Base-by-base conservation (phyloP, 495 filamentous ascomycete genomes). In the Hypoxylon rickii region DNA sequence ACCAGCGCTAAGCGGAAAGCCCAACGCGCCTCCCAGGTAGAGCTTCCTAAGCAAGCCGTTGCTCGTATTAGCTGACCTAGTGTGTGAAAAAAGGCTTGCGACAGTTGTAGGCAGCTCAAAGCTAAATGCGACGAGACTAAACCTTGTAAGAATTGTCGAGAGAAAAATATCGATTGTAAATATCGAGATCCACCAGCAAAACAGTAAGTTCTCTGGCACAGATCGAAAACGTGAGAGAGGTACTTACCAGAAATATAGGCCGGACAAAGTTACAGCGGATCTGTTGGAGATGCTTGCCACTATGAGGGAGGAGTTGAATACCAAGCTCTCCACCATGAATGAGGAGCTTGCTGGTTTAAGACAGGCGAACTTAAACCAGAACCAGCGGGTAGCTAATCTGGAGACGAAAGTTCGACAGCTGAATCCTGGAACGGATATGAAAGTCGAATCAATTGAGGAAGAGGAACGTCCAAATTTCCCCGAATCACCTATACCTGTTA, bases 81-180 rank as follows among this genome's bases (percentile, higher is more conserved):
- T 26, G 39, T 31, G 40, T 48, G 26, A 51, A 7, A 31, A n/a
- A 67, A 87, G 79, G 86, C 86, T 22, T 89, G 86, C 68, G 84
- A 89, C 56, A 79, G 78, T 62, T 89, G 86, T 70, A 77, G 86
- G 41, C 72, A 78, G 44, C 75, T 86, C n/a, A 89, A 89, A 66
- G 84, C 85, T 20, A 88, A 87, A 69, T 89, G 86, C 65, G 84
- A 87, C 51, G 86, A 89, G 73, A 74, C 75, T 44, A 85, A 79
- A 67, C 85, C 80, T 2, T 83, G 80, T 59, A 77, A 76, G 33
- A 81, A 75, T 34, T 83, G 80, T 54, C 74, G 74, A 42, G 80
- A 83, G 51, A 83, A 83, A 56, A 76, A 74, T 36, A 68, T 82
- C 6, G 74, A 80, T 16, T 89, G 86, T 70, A 77, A 79, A 61